Base-by-base conservation (phyloP, 23 red algal species). In the Cyanidiococcus yangmingshanensis region DNA sequence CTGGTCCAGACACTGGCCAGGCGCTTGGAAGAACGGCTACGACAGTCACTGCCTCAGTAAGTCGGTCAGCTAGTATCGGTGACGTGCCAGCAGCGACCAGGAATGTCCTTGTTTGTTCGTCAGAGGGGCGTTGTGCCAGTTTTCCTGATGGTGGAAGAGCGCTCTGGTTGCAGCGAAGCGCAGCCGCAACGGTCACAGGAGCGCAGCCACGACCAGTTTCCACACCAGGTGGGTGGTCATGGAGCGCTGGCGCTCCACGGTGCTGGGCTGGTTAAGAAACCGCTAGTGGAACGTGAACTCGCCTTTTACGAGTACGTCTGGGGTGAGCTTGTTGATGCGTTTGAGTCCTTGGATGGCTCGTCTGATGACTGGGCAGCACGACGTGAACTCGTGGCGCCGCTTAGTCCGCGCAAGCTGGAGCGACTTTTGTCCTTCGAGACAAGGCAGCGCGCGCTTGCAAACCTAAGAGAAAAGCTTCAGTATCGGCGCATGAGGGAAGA, bases 171-270 rank as follows among this genome's bases (percentile, higher is more conserved):
- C n/a, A n/a, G n/a, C n/a, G n/a, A n/a, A n/a, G n/a, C n/a, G n/a
- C n/a, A n/a, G n/a, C n/a, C n/a, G n/a, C n/a, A n/a, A n/a, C n/a
- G n/a, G 7, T 21, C 12, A 54, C 21, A 21, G 45, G 26, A 16
- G 37, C 2, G 45, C 37, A 0, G 67, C 31, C 76, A 41, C n/a
- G 33, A 77, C 82, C 40, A n/a, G 0, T 95, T 86, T 80, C 77
- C 86, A 39, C 85, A 88, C 38, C 91, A 95, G 67, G 91, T 95
- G 2, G 91, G 85, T 0, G 91, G 91, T 40, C 91, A 95, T 77
- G 80, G 82, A 17, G 76, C 67, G 63, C 59, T 95, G 37, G 51
- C 57, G 0, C 38, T 63, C 57, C 34, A 40, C 41, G 58, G 76
- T 37, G 68, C 41, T 41, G 90, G 85, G 1, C 68, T 27, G 39